Evolutionary conservation across 2,329 filamentous ascomycete genomes (phyloP).

Genomic region (Akanthomyces muscarius): DNA sequence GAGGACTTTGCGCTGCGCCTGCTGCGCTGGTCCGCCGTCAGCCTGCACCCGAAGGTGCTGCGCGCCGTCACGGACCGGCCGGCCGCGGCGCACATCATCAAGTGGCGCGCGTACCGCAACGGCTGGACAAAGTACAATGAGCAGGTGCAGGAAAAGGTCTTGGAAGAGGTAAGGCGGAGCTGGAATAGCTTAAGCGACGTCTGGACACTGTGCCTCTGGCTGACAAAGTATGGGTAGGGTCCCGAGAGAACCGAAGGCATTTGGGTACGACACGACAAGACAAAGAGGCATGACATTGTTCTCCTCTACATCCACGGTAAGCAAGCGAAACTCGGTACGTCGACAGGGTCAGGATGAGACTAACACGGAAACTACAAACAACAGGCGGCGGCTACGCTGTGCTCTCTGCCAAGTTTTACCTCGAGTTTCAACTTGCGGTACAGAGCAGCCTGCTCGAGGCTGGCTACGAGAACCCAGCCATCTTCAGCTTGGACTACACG

Average conservation of each 20-base stretch:
- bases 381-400: conserved; percentile 76
- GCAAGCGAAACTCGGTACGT: conserved; percentile 19
- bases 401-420: conserved; percentile 78
- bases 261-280: conserved; percentile 63
- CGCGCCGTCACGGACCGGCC: conserved; percentile 2
- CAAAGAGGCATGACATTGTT: conserved; percentile 65
- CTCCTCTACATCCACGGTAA: conserved; percentile 77
- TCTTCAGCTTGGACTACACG: conserved; percentile 78
- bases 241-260: conserved; percentile 56
- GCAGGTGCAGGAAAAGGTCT: conserved; percentile 7
- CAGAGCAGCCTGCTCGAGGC: conserved; percentile 58
- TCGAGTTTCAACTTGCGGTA: conserved; percentile 77
- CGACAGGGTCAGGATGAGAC: background rate
- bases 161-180: conserved; percentile 4
- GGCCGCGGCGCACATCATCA: background rate
- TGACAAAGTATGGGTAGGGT: conserved; percentile 20
- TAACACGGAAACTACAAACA: background rate
- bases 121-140: conserved; percentile 6
- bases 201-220: too few species aligned
- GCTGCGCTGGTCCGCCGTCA: background rate
- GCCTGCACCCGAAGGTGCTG: background rate
- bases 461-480: conserved; percentile 70
- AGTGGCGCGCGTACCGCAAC: conserved; percentile 13
- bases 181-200: too few species aligned
- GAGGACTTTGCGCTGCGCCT: conserved; percentile 12